Percentiles rank a stretch among this genome's conserved stretches.
Conservation (phyloP, 179 eudicot genomes). For the Amaranthus tricolor region DNA sequence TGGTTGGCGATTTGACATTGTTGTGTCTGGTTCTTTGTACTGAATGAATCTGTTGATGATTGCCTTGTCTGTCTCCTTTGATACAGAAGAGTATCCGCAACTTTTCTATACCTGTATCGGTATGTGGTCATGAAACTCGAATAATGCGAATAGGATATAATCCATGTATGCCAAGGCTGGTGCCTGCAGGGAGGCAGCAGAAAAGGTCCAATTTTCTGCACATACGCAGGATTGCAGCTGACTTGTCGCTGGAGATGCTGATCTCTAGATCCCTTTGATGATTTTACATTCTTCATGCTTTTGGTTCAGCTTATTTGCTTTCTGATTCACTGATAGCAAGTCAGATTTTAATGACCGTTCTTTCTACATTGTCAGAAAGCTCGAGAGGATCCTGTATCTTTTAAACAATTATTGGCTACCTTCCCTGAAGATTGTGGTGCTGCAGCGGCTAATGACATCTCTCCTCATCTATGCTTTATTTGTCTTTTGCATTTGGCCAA, state of each 20-base stretch:
- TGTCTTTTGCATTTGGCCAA: constrained; percentile 79
- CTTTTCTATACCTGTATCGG: not conserved
- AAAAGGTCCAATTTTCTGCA: not conserved
- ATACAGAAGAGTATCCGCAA: not conserved
- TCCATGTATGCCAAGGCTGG: not conserved
- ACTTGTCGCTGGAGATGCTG: not conserved
- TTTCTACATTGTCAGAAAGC: constrained; percentile 22
- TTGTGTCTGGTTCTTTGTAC: not conserved
- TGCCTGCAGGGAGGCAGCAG: not conserved
- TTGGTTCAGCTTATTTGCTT: not conserved
- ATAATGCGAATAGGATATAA: not conserved
- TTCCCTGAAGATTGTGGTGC: constrained; percentile 70
- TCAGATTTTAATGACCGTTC: not conserved
- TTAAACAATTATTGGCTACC: constrained; percentile 54
- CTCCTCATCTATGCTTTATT: constrained; percentile 81
- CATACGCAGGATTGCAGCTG: not conserved
- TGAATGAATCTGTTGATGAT: not conserved
- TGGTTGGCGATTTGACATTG: not conserved
- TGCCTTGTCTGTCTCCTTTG: not conserved
- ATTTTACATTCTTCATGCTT: not conserved
- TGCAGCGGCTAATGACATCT: constrained; percentile 58
- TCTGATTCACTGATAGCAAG: too few relatives aligned
- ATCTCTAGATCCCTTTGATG: not conserved
- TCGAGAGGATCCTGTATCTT: constrained; percentile 49
- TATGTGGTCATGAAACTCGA: not conserved